Evolutionary conservation across 352 stramenopile species (phyloP).

Genomic region (Phytophthora multivora): DNA sequence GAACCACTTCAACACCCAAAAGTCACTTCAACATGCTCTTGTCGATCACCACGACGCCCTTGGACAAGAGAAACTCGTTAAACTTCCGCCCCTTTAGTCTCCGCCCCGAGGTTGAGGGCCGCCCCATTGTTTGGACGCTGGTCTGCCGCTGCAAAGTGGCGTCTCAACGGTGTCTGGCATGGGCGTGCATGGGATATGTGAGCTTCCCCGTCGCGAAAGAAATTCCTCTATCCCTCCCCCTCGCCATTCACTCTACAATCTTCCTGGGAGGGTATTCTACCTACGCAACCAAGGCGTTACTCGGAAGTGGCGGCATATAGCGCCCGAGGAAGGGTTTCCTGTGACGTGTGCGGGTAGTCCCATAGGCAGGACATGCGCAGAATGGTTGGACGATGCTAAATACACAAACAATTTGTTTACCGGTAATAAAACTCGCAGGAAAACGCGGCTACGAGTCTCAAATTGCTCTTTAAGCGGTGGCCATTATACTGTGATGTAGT

Average conservation of each 20-base stretch:
- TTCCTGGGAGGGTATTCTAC: too few relatives aligned
- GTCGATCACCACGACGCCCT: constrained; percentile 13
- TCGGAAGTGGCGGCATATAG: neutral
- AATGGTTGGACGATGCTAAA: too few relatives aligned
- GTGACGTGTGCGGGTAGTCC: too few relatives aligned
- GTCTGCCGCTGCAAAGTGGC: constrained; percentile 2
- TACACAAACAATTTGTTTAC: too few relatives aligned
- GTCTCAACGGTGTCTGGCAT: constrained; percentile 16
- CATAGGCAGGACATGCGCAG: too few relatives aligned
- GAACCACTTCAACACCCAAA: constrained; percentile 11
- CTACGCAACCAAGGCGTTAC: neutral
- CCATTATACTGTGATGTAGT: too few relatives aligned
- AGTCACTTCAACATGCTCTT: constrained; percentile 9
- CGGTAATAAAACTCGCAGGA: too few relatives aligned
- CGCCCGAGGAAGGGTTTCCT: too few relatives aligned
- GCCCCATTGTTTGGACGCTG: constrained; percentile 22
- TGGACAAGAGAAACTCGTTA: constrained; percentile 11
- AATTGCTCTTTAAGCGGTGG: too few relatives aligned
- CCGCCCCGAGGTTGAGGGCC: constrained; percentile 6
- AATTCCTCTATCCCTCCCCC: neutral
- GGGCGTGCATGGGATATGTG: constrained; percentile 13
- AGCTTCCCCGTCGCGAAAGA: constrained; percentile 13
- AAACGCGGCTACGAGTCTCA: too few relatives aligned
- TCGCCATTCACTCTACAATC: neutral
- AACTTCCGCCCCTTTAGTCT: neutral